phyloP scores from a whole-genome alignment of 352 stramenopile species.

The Phytopythium cucurbitacearum region DNA sequence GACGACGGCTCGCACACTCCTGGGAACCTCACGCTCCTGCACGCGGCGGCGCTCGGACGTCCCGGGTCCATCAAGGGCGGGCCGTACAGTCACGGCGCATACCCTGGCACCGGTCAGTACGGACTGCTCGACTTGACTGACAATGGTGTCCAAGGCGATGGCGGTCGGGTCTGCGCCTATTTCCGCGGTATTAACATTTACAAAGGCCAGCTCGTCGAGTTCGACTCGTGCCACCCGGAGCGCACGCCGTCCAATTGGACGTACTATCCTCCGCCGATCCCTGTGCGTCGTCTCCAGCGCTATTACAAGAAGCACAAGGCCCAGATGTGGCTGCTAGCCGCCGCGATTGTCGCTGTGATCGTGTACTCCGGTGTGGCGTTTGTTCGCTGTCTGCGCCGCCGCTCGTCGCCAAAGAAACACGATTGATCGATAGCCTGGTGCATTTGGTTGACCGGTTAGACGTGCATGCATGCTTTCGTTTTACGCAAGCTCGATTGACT shows the following conservation, averaged over 20 bases:
- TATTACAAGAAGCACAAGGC: slow-evolving; percentile 57
- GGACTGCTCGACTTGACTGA: slow-evolving; percentile 78
- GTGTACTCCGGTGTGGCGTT: slow-evolving; percentile 1
- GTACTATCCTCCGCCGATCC: slow-evolving; percentile 62
- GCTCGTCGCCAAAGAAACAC: slow-evolving; percentile 1
- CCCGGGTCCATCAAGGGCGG: slow-evolving; percentile 84
- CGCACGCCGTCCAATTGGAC: slow-evolving; percentile 42
- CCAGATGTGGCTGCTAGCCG: slow-evolving; percentile 1
- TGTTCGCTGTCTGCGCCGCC: neutral
- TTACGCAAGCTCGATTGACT: too few species aligned
- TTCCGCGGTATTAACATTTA: slow-evolving; percentile 64
- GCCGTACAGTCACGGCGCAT: slow-evolving; percentile 82
- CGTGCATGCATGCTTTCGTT: too few species aligned
- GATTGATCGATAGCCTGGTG: too few species aligned
- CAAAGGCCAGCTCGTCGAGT: slow-evolving; percentile 60
- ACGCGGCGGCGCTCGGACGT: slow-evolving; percentile 75
- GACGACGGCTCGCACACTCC: slow-evolving; percentile 75
- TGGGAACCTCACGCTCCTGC: slow-evolving; percentile 73
- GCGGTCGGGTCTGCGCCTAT: slow-evolving; percentile 49
- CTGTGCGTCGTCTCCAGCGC: slow-evolving; percentile 48
- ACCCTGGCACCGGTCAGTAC: slow-evolving; percentile 77
- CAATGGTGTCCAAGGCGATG: slow-evolving; percentile 42
- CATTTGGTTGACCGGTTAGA: too few species aligned
- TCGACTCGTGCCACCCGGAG: slow-evolving; percentile 69
- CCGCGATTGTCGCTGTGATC: slow-evolving; percentile 6